Evolutionary conservation across 2,329 filamentous ascomycete species (phyloP).

Genomic region (Penicillium sp.): DNA sequence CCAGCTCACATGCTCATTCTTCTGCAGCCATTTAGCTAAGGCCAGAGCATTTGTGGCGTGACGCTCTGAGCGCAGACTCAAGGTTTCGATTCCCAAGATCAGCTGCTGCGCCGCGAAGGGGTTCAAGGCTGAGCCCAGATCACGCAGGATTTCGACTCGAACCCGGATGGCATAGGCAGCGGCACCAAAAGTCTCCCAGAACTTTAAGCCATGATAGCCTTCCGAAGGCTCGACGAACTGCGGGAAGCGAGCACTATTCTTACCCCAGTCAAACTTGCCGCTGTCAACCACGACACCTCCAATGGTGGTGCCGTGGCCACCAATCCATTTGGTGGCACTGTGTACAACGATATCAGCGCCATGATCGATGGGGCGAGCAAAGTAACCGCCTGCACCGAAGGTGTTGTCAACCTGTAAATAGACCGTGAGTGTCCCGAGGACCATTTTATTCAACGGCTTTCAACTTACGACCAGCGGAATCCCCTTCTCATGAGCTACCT

Average conservation of each 20-base stretch:
- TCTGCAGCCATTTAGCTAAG: constrained; percentile 79
- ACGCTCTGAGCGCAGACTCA: constrained; percentile 80
- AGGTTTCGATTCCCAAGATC: constrained; percentile 82
- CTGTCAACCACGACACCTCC: constrained; percentile 82
- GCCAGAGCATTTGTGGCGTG: constrained; percentile 81
- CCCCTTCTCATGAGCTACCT: constrained; percentile 70
- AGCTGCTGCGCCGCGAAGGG: constrained; percentile 93
- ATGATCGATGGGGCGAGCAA: constrained; percentile 79
- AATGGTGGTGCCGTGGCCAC: constrained; percentile 90
- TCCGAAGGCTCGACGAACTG: constrained; percentile 84
- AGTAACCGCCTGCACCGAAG: constrained; percentile 90
- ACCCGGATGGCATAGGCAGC: constrained; percentile 84
- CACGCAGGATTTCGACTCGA: constrained; percentile 85
- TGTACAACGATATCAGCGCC: constrained; percentile 93
- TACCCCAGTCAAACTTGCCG: constrained; percentile 93
- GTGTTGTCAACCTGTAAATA: constrained; percentile 79
- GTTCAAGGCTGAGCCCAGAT: constrained; percentile 78
- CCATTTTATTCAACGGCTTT: not conserved
- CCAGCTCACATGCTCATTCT: constrained; percentile 82
- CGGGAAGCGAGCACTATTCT: constrained; percentile 79
- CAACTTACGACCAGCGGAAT: constrained; percentile 61
- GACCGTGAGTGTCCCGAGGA: not conserved
- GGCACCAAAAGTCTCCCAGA: constrained; percentile 87
- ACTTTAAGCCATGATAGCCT: constrained; percentile 53
- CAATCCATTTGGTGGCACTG: constrained; percentile 96